A percentile compares a stretch with the other conserved stretches of the same genome.
These are phyloP conservation scores for Solanum appendiculatum DNA, from an alignment of 257 asterid species.

Conservation along the genomic window DNA sequence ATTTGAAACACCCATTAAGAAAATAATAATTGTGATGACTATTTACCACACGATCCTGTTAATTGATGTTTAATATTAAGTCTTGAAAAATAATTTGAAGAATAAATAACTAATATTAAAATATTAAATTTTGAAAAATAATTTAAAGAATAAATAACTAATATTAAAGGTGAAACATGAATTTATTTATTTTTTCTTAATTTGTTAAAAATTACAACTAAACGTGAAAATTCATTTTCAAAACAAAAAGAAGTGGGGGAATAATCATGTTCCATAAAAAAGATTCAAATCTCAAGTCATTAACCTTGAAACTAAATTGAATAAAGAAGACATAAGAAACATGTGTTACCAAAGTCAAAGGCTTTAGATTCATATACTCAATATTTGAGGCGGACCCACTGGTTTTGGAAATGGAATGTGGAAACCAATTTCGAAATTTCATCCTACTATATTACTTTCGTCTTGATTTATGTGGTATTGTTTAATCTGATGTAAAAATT, in stretches of 20 bases:
- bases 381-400: neutral
- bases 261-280: neutral
- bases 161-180: too few species aligned
- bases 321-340: neutral
- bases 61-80: too few species aligned
- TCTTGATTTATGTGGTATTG: neutral
- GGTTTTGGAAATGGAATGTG: neutral
- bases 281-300: neutral
- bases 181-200: too few species aligned
- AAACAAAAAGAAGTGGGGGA: too few species aligned
- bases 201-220: too few species aligned
- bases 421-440: neutral
- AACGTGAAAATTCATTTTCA: neutral
- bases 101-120: too few species aligned
- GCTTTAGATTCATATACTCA: neutral
- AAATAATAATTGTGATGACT: too few species aligned
- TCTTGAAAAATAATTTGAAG: too few species aligned
- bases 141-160: too few species aligned
- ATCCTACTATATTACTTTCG: neutral
- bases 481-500: neutral
- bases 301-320: neutral
- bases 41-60: neutral
- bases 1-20: too few species aligned
- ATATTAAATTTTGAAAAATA: too few species aligned
- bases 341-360: neutral